Percentiles rank a stretch among this genome's conserved stretches.
Conservation (phyloP, 2,329 filamentous ascomycete species). For the Aspergillus texensis region DNA sequence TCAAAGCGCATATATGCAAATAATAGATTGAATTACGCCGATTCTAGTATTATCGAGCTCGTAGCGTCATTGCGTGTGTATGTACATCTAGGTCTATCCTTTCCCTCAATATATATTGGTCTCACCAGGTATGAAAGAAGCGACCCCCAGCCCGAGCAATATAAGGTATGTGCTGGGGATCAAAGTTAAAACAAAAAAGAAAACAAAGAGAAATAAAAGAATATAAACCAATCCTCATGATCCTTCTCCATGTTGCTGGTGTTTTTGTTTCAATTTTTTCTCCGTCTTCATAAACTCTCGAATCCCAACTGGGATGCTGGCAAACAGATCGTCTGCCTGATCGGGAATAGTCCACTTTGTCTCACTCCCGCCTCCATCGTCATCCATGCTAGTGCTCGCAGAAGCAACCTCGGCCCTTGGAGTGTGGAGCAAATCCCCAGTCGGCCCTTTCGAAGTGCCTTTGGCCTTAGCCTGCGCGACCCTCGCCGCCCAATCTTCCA, state of each 20-base stretch:
- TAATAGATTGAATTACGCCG: too few relatives aligned
- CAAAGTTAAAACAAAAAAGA: background rate
- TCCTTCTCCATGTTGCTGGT: constrained; percentile 57
- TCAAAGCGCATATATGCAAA: too few relatives aligned
- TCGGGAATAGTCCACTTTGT: constrained; percentile 61
- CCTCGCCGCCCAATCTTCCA: constrained; percentile 81
- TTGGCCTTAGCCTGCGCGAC: constrained; percentile 62
- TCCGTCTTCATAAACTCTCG: constrained; percentile 97
- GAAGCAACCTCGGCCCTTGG: constrained; percentile 48
- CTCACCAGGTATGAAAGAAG: background rate
- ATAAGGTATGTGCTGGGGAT: background rate
- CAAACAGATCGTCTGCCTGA: constrained; percentile 66
- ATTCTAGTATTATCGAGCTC: background rate
- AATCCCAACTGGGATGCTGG: constrained; percentile 85
- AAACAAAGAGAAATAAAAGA: background rate
- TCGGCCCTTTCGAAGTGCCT: constrained; percentile 26
- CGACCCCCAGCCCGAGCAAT: background rate
- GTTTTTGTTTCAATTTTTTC: constrained; percentile 81
- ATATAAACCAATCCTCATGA: constrained; percentile 14
- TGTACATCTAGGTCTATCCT: constrained; percentile 5
- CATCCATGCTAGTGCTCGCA: constrained; percentile 68
- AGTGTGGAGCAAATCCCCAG: constrained; percentile 34
- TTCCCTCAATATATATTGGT: background rate
- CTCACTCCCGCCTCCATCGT: constrained; percentile 76
- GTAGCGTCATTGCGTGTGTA: background rate